Evolutionary conservation across 768 basidiomycete species (phyloP).

Genomic region (Lentinula sp.): DNA sequence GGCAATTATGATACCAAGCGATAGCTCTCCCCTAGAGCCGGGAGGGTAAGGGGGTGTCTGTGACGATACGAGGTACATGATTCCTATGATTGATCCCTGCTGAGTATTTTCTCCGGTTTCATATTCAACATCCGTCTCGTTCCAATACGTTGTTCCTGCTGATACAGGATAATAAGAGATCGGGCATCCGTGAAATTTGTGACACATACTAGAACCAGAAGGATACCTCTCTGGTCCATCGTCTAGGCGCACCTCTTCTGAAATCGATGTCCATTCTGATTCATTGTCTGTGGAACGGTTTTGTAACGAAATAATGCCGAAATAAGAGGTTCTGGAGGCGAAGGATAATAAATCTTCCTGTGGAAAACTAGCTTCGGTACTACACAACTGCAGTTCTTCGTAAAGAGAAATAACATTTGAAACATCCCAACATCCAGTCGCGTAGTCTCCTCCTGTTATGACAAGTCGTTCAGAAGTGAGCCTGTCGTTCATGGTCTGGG

Average conservation of each 20-base stretch:
- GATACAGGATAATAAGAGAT: not conserved
- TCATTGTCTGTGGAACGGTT: not conserved
- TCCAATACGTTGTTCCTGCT: not conserved
- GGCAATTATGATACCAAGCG: conserved; percentile 48
- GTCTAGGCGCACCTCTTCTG: not conserved
- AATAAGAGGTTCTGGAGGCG: conserved; percentile 27
- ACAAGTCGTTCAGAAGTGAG: not conserved
- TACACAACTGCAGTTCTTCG: conserved; percentile 33
- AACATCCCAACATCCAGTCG: not conserved
- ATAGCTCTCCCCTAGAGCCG: conserved; percentile 33
- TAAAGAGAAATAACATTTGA: not conserved
- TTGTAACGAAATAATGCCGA: conserved; percentile 30
- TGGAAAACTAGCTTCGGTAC: conserved; percentile 31
- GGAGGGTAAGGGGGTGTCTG: conserved; percentile 19
- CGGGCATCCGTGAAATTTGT: not conserved
- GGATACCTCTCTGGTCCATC: not conserved
- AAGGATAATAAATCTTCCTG: conserved; percentile 36
- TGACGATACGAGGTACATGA: conserved; percentile 35
- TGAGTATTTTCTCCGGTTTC: not conserved
- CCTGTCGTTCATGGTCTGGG: not conserved
- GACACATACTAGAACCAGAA: not conserved
- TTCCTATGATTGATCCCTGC: conserved; percentile 16
- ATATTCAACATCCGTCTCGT: not conserved
- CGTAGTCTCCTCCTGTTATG: not conserved
- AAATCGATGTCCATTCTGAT: not conserved